Conservation (phyloP, 257 asterid species). For the Marsdenia floribunda region DNA sequence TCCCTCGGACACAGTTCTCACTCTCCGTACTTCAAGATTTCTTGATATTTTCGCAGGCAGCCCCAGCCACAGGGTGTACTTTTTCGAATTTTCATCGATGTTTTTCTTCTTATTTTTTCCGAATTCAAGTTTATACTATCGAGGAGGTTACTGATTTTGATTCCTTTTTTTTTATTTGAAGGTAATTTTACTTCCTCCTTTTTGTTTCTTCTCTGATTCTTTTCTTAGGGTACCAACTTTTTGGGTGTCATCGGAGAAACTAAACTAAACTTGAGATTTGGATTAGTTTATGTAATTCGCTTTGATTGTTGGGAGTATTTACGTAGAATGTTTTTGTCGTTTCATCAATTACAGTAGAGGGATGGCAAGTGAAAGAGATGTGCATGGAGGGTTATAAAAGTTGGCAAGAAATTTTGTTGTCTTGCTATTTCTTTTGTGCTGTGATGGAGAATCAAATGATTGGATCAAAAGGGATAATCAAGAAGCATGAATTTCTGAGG, state of each 20-base stretch:
- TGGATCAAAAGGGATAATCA: constrained; percentile 58
- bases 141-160: not conserved
- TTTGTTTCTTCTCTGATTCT: not conserved
- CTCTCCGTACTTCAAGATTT: not conserved
- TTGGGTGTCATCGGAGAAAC: not conserved
- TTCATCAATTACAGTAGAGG: not conserved
- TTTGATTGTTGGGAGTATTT: not conserved
- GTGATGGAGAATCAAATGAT: constrained; percentile 40
- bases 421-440: constrained; percentile 17
- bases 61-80: too few relatives aligned
- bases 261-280: not conserved
- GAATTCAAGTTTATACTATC: not conserved
- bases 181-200: constrained; percentile 9
- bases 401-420: not conserved
- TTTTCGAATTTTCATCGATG: not conserved
- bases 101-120: not conserved
- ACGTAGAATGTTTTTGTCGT: not conserved
- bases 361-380: not conserved
- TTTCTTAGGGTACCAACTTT: not conserved
- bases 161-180: not conserved
- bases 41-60: not conserved
- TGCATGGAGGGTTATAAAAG: not conserved
- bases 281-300: not conserved
- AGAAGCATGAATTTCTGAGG: constrained; percentile 66
- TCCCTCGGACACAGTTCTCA: not conserved